Conservation (phyloP, 495 filamentous ascomycete genomes). For the Neurospora sublineolata region DNA sequence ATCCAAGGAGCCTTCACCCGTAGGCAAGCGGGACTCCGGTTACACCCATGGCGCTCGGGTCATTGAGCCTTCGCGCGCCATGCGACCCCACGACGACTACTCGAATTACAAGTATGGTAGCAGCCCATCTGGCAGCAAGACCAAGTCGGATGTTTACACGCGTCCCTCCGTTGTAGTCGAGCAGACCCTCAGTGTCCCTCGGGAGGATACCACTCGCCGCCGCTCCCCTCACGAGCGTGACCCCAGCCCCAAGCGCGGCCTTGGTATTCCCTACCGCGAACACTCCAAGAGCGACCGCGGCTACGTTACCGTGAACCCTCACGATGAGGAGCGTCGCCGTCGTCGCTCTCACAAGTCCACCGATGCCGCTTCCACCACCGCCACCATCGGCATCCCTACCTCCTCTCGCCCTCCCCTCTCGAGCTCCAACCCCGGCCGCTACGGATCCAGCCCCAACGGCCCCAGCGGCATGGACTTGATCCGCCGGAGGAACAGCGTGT, state of each 20-base stretch:
- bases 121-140: background rate
- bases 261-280: background rate
- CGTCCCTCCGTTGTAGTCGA: background rate
- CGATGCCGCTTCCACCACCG: background rate
- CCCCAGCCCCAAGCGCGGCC: slow-evolving; percentile 1
- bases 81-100: slow-evolving; percentile 14
- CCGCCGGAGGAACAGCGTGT: background rate
- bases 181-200: background rate
- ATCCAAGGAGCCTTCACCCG: slow-evolving; percentile 31
- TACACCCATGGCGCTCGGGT: slow-evolving; percentile 24
- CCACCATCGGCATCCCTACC: background rate
- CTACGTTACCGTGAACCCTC: background rate
- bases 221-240: slow-evolving; percentile 4
- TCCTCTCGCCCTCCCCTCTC: background rate
- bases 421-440: background rate
- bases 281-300: slow-evolving; percentile 12
- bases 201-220: background rate
- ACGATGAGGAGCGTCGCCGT: background rate
- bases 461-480: background rate
- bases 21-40: slow-evolving; percentile 21
- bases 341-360: background rate
- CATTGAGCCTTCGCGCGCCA: slow-evolving; percentile 9
- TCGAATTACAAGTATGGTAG: slow-evolving; percentile 1
- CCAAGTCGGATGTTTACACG: background rate
- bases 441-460: background rate